These are phyloP conservation scores for Rhytidiadelphus loreus DNA, from an alignment of 225 moss, liverwort and hornwort species.

Conservation along the genomic window DNA sequence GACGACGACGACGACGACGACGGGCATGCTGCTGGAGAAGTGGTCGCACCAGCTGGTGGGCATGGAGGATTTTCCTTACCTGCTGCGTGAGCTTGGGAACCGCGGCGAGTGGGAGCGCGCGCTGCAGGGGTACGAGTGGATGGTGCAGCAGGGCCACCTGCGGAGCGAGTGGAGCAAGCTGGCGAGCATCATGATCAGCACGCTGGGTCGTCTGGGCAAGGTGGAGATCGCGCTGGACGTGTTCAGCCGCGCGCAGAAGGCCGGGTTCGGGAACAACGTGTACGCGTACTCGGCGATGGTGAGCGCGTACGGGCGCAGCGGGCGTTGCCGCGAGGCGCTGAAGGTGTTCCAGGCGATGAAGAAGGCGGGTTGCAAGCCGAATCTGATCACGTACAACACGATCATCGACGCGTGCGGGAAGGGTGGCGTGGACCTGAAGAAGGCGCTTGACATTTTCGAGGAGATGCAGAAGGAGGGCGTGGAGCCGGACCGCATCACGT, in stretches of 20 bases:
- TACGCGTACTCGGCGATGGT: conserved; percentile 95
- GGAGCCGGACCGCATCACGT: conserved; percentile 95
- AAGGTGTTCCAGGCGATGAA: conserved; percentile 97
- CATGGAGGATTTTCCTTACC: conserved; percentile 81
- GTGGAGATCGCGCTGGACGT: conserved; percentile 92
- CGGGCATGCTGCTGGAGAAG: conserved; percentile 56
- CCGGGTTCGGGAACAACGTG: conserved; percentile 93
- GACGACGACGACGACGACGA: not conserved
- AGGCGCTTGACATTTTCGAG: conserved; percentile 86
- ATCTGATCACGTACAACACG: conserved; percentile 89
- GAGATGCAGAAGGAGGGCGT: conserved; percentile 99
- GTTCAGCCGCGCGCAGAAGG: conserved; percentile 63
- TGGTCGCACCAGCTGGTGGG: conserved; percentile 72
- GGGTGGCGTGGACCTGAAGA: conserved; percentile 87
- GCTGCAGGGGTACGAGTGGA: conserved; percentile 88
- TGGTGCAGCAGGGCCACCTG: conserved; percentile 76
- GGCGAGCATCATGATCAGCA: conserved; percentile 96
- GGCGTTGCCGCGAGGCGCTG: conserved; percentile 85
- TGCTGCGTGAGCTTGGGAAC: conserved; percentile 85
- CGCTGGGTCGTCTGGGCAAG: conserved; percentile 79
- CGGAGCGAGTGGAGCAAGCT: conserved; percentile 94
- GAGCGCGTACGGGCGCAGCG: conserved; percentile 92
- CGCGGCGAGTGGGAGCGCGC: conserved; percentile 97
- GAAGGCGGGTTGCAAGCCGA: conserved; percentile 94
- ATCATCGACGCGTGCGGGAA: conserved; percentile 98